phyloP scores from a whole-genome alignment of 495 filamentous ascomycete species.

The Aspergillus conjunctus region DNA sequence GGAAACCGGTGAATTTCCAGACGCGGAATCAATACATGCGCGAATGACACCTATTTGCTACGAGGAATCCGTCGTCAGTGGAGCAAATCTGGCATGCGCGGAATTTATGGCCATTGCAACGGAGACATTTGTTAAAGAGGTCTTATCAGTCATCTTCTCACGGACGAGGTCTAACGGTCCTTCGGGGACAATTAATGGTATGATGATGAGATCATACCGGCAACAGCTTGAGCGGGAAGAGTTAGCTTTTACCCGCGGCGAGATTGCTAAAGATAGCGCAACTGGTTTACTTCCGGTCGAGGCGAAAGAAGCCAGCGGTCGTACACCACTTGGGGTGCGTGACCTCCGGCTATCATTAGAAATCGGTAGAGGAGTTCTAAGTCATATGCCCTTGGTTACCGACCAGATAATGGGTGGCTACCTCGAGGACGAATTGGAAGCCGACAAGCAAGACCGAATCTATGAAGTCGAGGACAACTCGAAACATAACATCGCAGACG shows the following conservation, averaged over 20 bases:
- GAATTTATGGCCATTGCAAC: slow-evolving; percentile 88
- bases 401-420: slow-evolving; percentile 71
- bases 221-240: slow-evolving; percentile 74
- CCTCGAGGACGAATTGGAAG: slow-evolving; percentile 75
- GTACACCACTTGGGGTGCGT: slow-evolving; percentile 70
- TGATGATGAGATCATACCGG: slow-evolving; percentile 79
- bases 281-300: slow-evolving; percentile 78
- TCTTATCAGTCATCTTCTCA: slow-evolving; percentile 74
- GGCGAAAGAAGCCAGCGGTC: slow-evolving; percentile 64
- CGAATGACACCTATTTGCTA: slow-evolving; percentile 95
- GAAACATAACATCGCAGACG: slow-evolving; percentile 44
- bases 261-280: slow-evolving; percentile 62
- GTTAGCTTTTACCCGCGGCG: slow-evolving; percentile 62
- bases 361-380: slow-evolving; percentile 71
- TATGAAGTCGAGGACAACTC: slow-evolving; percentile 44
- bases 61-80: slow-evolving; percentile 80
- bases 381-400: slow-evolving; percentile 73
- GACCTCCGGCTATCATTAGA: slow-evolving; percentile 77
- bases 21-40: slow-evolving; percentile 71
- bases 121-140: slow-evolving; percentile 90
- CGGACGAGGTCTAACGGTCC: slow-evolving; percentile 80
- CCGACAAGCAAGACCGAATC: slow-evolving; percentile 50
- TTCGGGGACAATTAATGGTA: slow-evolving; percentile 64
- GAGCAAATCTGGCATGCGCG: slow-evolving; percentile 70
- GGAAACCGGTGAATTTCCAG: slow-evolving; percentile 93